phyloP scores from a whole-genome alignment of 2,329 filamentous ascomycete species.

The Colletotrichum sp. region DNA sequence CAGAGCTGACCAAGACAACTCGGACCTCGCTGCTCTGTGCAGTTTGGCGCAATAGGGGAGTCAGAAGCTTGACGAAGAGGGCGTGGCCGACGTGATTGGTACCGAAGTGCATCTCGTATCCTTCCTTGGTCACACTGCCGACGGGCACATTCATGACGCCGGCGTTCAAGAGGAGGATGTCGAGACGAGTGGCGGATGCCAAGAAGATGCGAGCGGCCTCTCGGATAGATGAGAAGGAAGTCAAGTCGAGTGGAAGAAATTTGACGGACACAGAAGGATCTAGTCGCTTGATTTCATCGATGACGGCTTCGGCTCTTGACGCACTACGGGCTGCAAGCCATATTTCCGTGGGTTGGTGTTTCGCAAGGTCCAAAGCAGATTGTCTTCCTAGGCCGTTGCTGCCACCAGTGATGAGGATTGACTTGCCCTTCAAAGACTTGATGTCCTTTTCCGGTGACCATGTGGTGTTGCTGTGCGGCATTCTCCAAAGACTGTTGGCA shows the following conservation, averaged over 20 bases:
- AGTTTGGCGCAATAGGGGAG: constrained; percentile 28
- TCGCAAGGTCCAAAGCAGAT: neutral
- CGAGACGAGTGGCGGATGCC: constrained; percentile 36
- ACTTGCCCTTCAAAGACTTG: constrained; percentile 48
- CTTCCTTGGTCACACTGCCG: constrained; percentile 32
- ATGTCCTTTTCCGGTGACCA: constrained; percentile 34
- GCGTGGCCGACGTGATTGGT: constrained; percentile 37
- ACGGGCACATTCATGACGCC: constrained; percentile 37
- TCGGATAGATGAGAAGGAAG: constrained; percentile 46
- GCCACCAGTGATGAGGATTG: constrained; percentile 54
- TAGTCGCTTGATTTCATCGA: constrained; percentile 36
- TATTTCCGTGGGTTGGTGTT: constrained; percentile 54
- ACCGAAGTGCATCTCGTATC: constrained; percentile 40
- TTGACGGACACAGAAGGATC: constrained; percentile 21
- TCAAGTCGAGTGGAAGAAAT: constrained; percentile 47
- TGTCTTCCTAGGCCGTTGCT: constrained; percentile 8
- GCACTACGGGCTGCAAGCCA: constrained; percentile 57
- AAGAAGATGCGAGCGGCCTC: constrained; percentile 41
- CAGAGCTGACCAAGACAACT: constrained; percentile 31
- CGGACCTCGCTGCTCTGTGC: constrained; percentile 25
- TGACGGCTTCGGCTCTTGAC: constrained; percentile 38
- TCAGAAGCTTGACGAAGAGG: constrained; percentile 37
- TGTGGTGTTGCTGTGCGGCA: neutral
- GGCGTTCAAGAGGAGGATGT: constrained; percentile 41
- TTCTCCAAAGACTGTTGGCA: neutral